These are phyloP conservation scores for Aspergillus quadrilineatus DNA, from an alignment of 2,329 filamentous ascomycete genomes.

Conservation along the genomic window DNA sequence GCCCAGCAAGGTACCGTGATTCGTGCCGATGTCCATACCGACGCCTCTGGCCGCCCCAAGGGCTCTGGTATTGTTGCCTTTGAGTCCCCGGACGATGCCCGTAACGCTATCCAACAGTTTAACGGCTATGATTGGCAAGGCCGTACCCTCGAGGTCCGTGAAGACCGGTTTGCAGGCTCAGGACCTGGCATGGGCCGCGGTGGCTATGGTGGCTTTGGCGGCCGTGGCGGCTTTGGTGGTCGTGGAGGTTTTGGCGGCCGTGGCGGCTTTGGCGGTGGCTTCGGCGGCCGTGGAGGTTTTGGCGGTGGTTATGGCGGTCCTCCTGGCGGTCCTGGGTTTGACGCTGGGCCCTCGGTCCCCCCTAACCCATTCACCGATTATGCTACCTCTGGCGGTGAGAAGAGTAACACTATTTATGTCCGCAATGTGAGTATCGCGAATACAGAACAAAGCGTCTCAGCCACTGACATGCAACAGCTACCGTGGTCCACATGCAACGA, in stretches of 20 bases:
- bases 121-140: conserved; percentile 99
- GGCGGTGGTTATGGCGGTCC: conserved; percentile 49
- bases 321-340: conserved; percentile 39
- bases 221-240: conserved; percentile 41
- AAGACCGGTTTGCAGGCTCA: conserved; percentile 83
- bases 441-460: neutral
- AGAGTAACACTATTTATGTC: conserved; percentile 83
- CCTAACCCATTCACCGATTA: conserved; percentile 93
- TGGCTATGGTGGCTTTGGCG: conserved; percentile 37
- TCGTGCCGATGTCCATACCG: conserved; percentile 90
- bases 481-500: conserved; percentile 99
- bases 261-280: conserved; percentile 44
- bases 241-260: conserved; percentile 60
- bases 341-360: conserved; percentile 51
- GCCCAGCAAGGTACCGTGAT: conserved; percentile 71
- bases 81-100: conserved; percentile 89
- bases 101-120: conserved; percentile 94
- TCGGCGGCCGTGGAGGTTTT: conserved; percentile 40
- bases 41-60: conserved; percentile 89
- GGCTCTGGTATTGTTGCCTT: conserved; percentile 97
- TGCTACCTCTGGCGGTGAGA: conserved; percentile 82
- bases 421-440: conserved; percentile 75
- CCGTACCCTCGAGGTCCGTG: conserved; percentile 85
- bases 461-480: conserved; percentile 58
- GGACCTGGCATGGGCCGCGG: conserved; percentile 41